Percentiles rank a stretch among this genome's conserved stretches.
These are phyloP conservation scores for Lojkania enalia DNA, from an alignment of 2,329 filamentous ascomycete species.

Conservation along the genomic window DNA sequence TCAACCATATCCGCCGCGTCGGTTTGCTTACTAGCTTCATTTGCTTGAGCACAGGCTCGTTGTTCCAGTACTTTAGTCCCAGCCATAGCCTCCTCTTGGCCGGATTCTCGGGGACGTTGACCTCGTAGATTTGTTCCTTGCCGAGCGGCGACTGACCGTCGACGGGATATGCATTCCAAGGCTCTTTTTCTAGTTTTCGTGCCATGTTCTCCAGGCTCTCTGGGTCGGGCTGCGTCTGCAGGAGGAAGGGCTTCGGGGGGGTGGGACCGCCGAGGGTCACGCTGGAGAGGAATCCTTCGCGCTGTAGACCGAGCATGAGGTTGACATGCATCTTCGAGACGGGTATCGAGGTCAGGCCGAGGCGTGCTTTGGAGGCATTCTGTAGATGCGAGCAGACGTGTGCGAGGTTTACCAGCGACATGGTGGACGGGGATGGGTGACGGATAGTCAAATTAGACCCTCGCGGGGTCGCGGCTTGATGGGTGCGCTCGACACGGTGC, in stretches of 20 bases:
- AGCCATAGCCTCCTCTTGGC: slow-evolving; percentile 80
- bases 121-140: slow-evolving; percentile 23
- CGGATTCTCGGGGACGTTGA: slow-evolving; percentile 60
- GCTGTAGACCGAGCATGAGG: slow-evolving; percentile 76
- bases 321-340: slow-evolving; percentile 79
- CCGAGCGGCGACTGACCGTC: slow-evolving; percentile 13
- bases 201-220: slow-evolving; percentile 35
- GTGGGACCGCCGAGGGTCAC: slow-evolving; percentile 72
- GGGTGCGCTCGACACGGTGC: background rate
- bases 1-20: slow-evolving; percentile 70
- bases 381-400: slow-evolving; percentile 89
- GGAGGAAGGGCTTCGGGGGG: slow-evolving; percentile 48
- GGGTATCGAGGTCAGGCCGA: slow-evolving; percentile 81
- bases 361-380: slow-evolving; percentile 81
- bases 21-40: slow-evolving; percentile 73
- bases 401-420: slow-evolving; percentile 75
- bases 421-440: slow-evolving; percentile 40
- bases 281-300: slow-evolving; percentile 77
- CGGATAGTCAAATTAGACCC: slow-evolving; percentile 16
- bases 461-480: slow-evolving; percentile 27
- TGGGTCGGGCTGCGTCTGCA: slow-evolving; percentile 35
- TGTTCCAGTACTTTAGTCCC: slow-evolving; percentile 87
- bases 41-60: slow-evolving; percentile 73
- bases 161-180: slow-evolving; percentile 38
- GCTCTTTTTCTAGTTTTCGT: slow-evolving; percentile 46